A percentile compares a stretch with the other conserved stretches of the same genome.
Conservation (phyloP, 2,329 filamentous ascomycete genomes). For the Arthrobotrys entomopaga region DNA sequence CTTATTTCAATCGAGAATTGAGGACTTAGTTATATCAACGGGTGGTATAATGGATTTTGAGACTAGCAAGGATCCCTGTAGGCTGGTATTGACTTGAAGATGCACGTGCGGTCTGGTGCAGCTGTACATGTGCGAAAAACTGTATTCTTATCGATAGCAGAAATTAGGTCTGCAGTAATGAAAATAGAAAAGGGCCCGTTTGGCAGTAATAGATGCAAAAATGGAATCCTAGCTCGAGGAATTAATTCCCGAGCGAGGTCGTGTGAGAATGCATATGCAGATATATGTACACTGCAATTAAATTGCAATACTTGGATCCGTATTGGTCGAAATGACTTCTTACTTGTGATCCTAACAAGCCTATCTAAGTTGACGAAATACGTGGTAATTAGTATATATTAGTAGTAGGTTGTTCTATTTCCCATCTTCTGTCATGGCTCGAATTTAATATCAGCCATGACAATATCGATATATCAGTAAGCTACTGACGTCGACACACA, state of each 20-base stretch:
- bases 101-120: neutral
- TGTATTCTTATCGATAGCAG: conserved; percentile 7
- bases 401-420: too few species aligned
- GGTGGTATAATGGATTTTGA: neutral
- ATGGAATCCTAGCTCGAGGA: conserved; percentile 6
- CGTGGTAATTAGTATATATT: too few species aligned
- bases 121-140: too few species aligned
- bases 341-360: too few species aligned
- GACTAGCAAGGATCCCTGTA: conserved; percentile 5
- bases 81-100: neutral
- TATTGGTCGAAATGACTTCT: too few species aligned
- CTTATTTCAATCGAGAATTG: neutral
- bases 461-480: neutral
- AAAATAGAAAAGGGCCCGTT: too few species aligned
- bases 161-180: too few species aligned
- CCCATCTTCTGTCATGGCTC: too few species aligned
- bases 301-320: too few species aligned
- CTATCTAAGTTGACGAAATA: too few species aligned
- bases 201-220: neutral
- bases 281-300: too few species aligned
- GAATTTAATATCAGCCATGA: neutral
- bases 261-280: neutral
- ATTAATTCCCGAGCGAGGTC: neutral
- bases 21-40: neutral
- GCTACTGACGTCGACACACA: too few species aligned